Evolutionary conservation across 148 eudicot genomes (phyloP).

Genomic region (Suaeda aralocaspica): DNA sequence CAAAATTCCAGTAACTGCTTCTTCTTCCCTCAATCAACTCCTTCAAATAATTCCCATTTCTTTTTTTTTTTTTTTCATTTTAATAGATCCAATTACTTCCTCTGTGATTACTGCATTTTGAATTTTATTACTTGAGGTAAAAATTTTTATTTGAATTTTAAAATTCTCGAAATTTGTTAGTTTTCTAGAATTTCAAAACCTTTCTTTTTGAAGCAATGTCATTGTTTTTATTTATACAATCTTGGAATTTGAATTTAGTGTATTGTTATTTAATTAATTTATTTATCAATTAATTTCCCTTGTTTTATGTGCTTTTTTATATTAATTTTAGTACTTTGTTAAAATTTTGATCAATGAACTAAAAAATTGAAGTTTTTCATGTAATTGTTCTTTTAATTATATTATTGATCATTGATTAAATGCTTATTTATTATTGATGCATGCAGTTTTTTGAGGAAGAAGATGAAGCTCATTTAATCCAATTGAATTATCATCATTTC

Average conservation of each 20-base stretch:
- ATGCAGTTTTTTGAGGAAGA: slow-evolving; percentile 26
- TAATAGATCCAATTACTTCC: background rate
- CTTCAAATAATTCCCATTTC: background rate
- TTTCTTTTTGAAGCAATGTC: background rate
- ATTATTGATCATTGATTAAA: background rate
- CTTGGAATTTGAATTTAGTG: slow-evolving; percentile 18
- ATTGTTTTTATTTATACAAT: background rate
- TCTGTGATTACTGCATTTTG: slow-evolving; percentile 5
- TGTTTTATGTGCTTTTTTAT: slow-evolving; percentile 20
- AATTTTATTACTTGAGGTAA: slow-evolving; percentile 16
- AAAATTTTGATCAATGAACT: background rate
- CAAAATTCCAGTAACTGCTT: slow-evolving; percentile 17
- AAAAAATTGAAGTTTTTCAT: background rate
- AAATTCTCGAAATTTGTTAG: background rate
- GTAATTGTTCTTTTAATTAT: background rate
- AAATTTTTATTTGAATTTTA: background rate
- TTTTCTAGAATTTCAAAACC: slow-evolving; percentile 9
- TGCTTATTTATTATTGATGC: slow-evolving; percentile 19
- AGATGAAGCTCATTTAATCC: slow-evolving; percentile 36
- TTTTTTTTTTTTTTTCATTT: background rate
- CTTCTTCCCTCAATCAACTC: slow-evolving; percentile 2
- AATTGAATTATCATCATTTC: slow-evolving; percentile 7
- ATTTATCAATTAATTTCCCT: too few species aligned
- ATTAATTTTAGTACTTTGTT: background rate
- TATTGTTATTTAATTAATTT: slow-evolving; percentile 17